Evolutionary conservation across 2,329 filamentous ascomycete species (phyloP), one percentile per base, ranked within the genome.

Genomic region (Macroventuria anomochaeta): DNA sequence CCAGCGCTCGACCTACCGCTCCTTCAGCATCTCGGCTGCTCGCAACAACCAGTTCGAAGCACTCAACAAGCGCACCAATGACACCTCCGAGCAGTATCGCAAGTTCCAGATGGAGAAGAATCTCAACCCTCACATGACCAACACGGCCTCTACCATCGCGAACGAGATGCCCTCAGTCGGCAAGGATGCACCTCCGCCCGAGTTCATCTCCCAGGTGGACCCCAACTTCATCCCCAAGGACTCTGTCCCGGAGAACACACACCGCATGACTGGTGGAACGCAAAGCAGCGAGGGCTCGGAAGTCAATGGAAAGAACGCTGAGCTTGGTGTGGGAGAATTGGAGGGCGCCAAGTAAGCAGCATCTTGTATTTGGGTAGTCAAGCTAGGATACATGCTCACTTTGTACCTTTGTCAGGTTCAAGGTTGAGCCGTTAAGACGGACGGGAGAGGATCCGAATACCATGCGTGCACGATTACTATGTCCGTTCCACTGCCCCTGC

Each of bases 371-470:
- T 86, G 81, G 37, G 90, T 71, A 95, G 67, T 92, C 70, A 91
- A 97, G 81, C 86, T 97, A 69, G 87, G 96, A 73, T 91, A 29
- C n/a, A 28, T 33, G 46, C 52, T 55, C 52, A 55, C 46, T 46
- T 44, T 42, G 41, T 50, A 40, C 91, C 62, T 90, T 88, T 59
- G 84, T 85, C 53, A 55, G 52, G 52, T 96, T 97, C 79, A 89
- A 86, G 74, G 87, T 97, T 68, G 91, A 96, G 81, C 95, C 95
- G n/a, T 77, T 97, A 63, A 86, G 89, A 57, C 85, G 95, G 43
- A 84, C 83, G 7, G 92, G 92, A 67, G 95, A 99, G 77, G 90
- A 95, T 77, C 79, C 84, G 39, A 83, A 85, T 64, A 99, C 93
- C 29, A 96, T 89, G 86, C 87, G 93, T 65, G 93, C 95, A 33